phyloP scores from a whole-genome alignment of 352 stramenopile genomes.

The Pythium rhizo-oryzae region DNA sequence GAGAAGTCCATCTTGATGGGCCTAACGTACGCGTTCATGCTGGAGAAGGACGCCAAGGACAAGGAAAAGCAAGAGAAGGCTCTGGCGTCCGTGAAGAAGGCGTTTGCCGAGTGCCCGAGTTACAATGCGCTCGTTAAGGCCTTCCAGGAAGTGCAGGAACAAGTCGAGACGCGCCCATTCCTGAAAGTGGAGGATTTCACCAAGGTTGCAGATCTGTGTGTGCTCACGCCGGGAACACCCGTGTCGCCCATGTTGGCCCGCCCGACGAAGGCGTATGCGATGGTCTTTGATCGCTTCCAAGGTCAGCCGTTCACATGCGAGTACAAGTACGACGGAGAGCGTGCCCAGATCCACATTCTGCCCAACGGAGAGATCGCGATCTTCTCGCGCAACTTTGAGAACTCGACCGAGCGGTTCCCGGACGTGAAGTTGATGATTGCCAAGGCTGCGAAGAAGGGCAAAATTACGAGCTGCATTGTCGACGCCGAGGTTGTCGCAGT shows the following conservation, averaged over 20 bases:
- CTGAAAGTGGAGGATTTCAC: constrained; percentile 59
- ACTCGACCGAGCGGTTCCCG: constrained; percentile 98
- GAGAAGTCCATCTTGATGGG: constrained; percentile 97
- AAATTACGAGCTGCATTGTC: constrained; percentile 94
- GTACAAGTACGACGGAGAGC: constrained; percentile 99
- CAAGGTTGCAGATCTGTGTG: constrained; percentile 77
- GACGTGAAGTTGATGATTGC: constrained; percentile 81
- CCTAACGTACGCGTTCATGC: constrained; percentile 96
- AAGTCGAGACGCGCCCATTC: constrained; percentile 41
- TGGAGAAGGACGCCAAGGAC: constrained; percentile 81
- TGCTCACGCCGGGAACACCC: constrained; percentile 95
- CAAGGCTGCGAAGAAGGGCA: constrained; percentile 53
- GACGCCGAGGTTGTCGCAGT: constrained; percentile 99
- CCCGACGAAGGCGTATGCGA: constrained; percentile 95
- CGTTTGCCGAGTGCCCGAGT: constrained; percentile 96
- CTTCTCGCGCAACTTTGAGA: constrained; percentile 98
- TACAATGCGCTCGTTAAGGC: constrained; percentile 95
- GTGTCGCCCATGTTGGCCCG: constrained; percentile 99
- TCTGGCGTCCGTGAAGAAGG: constrained; percentile 96
- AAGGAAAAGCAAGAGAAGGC: constrained; percentile 89
- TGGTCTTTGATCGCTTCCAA: constrained; percentile 98
- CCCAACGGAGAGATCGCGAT: constrained; percentile 92
- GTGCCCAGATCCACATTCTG: constrained; percentile 95
- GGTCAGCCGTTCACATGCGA: constrained; percentile 97
- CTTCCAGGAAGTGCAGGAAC: constrained; percentile 69